Base-by-base conservation (phyloP, 805 yeast genomes). In the Yarrowia bubula region DNA sequence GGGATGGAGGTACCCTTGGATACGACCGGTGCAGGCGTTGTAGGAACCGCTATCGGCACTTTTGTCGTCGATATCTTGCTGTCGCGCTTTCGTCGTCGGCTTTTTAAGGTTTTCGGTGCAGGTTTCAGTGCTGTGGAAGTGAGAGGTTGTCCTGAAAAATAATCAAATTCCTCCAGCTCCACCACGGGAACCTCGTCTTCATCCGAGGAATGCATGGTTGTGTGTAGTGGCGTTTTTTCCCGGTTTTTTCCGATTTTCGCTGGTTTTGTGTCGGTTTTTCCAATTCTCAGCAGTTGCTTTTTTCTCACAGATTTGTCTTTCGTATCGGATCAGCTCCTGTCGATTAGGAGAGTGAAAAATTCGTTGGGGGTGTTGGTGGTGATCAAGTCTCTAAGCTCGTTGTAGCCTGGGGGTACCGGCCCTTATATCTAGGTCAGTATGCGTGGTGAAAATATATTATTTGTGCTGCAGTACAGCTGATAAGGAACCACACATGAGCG, bases 401-500 rank as follows among this genome's bases (percentile, higher is more conserved):
- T 47, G 17, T 28, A 44, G 11, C 35, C 15, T 35, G 38, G 53
- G 39, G 38, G 38, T 35, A 15, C 53, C 11, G 39, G 53, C 39
- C 32, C 32, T 51, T 51, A 38, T 51, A 51, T 51, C 58, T 38
- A 38, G 33, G 58, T 38, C 58, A 51, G 58, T 18, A 50, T 50
- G 57, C 32, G 57, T 9, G 18, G 31, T 22, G 33, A 38, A 17
- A 22, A 51, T 37, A 48, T 50, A 37, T 37, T 51, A 37, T 51
- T 51, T 37, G 43, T 4, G 43, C 17, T 51, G 58, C 58, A 51
- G 41, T 11, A 15, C n/a, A 22, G 33, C 44, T 51, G 58, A 51
- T 51, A 51, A 51, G 58, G 43, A n/a, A 35, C 58, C 58, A 51
- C 43, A 51, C 58, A 51, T 37, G 43, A 37, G 58, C 42, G 58